Evolutionary conservation across 345 rosid genomes (phyloP), one percentile per base, ranked within the genome.

Genomic region (Zanthoxylum bungeanum): DNA sequence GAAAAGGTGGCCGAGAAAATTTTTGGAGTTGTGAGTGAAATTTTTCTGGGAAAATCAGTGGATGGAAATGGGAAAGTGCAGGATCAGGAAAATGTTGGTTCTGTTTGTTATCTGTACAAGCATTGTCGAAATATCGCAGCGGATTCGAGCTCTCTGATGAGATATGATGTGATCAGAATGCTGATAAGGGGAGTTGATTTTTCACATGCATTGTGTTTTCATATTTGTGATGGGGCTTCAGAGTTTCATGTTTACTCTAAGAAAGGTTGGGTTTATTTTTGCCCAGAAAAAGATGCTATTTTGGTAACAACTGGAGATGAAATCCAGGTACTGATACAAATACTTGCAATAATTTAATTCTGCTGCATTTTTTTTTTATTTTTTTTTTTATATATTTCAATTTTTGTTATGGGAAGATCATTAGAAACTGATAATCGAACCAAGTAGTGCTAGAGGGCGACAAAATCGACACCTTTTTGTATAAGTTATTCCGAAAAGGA

Each of bases 161-260:
- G 84, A 40, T 88, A 90, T 76, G 97, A 94, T 60, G 93, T 87
- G 65, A 89, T 92, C 27, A 83, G 87, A 72, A 86, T 90, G 97
- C 69, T 90, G 77, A 85, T 92, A 56, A 84, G 87, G 57, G 97
- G 94, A 59, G 86, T 75, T 11, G 97, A 90, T 50, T 77, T 85
- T 71, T 84, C 92, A 34, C 98, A 94, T 77, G 87, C 93, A 57
- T 73, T 90, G 68, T 71, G 88, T 56, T 80, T 90, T 49, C 91
- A 83, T 69, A 51, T 83, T 6, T 89, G 85, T 67, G 77, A 85
- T 75, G 87, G 81, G 0, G 80, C 80, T 22, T 80, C 87, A 12
- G 88, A 88, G 68, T 92, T 92, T 39, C 97, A 89, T 76, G 90
- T 89, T 62, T 94, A 94, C 81, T 90, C 97, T 67, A 94, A 87